Evolutionary conservation across 1,284 basidiomycete species (phyloP), one percentile per base, ranked within the genome.

Genomic region (Ceratobasidium theobromae): DNA sequence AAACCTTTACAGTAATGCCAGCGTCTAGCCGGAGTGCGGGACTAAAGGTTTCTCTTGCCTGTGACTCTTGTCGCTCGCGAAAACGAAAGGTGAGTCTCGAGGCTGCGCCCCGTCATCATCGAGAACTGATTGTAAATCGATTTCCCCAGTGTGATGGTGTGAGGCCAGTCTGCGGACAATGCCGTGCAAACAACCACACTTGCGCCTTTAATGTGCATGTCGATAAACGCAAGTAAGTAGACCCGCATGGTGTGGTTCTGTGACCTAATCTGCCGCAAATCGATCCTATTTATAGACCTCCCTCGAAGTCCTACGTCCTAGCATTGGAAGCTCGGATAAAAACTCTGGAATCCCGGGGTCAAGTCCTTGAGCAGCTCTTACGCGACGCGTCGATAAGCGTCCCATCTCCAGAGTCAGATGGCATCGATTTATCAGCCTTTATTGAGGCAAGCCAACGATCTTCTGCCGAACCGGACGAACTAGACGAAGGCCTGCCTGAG

Each of bases 201-300:
- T 60, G 57, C 33, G 45, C 57, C 9, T 60, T 60, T 40, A 60
- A 60, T 25, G 57, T 60, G 16, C 57, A 60, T 38, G 57, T 49
- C 18, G 57, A 60, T 23, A 60, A 60, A 18, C 43, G 57, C 30
- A 60, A 60, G 57, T 45, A 27, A 38, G 57, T 49, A 9, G 14
- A 30, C 12, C 8, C 4, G 57, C 27, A 6, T 45, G 6, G 5
- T 45, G 43, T 11, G 12, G 16, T 16, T 16, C 8, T 38, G 35
- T 3, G 27, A 23, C 40, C 25, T 23, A 58, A n/a, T 23, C 21
- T 60, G 11, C 32, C 18, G 4, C n/a, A 16, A 21, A n/a, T n/a
- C n/a, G n/a, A n/a, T n/a, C n/a, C n/a, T 49, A 60, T 38, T 49
- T 38, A 48, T 49, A 60, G 57, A 49, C 57, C 57, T 16, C 57